Evolutionary conservation across 2,329 filamentous ascomycete species (phyloP).

Genomic region (Aureobasidium namibiae): DNA sequence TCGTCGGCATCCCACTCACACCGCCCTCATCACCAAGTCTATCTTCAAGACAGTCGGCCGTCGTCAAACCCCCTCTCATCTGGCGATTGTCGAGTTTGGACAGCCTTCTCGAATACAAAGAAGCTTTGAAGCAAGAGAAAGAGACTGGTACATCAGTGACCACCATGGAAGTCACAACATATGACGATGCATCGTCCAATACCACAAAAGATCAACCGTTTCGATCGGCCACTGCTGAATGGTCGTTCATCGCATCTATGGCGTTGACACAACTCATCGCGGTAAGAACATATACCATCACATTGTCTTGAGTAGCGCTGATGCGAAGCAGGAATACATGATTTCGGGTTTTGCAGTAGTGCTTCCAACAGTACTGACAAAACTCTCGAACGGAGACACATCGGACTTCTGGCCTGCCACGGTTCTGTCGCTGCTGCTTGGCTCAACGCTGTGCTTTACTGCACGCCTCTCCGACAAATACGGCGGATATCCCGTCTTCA

Average conservation of each 20-base stretch:
- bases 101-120: constrained; percentile 24
- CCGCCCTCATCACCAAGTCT: background rate
- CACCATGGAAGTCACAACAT: background rate
- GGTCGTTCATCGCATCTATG: constrained; percentile 29
- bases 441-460: constrained; percentile 26
- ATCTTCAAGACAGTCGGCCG: background rate
- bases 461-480: constrained; percentile 29
- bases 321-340: constrained; percentile 24
- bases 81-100: constrained; percentile 21
- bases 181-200: background rate
- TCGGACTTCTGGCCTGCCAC: constrained; percentile 28
- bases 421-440: constrained; percentile 27
- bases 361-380: constrained; percentile 22
- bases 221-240: constrained; percentile 23
- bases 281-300: background rate
- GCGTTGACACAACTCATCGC: constrained; percentile 29
- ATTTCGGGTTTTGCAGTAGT: constrained; percentile 30
- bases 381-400: background rate
- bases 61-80: background rate
- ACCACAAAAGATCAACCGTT: constrained; percentile 14
- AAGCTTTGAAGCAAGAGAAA: constrained; percentile 21
- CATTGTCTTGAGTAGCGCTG: background rate
- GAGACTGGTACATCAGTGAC: constrained; percentile 16
- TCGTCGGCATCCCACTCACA: background rate
- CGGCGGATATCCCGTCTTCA: constrained; percentile 28